Base-by-base conservation (phyloP, 257 asterid genomes). In the Asclepias syriaca region DNA sequence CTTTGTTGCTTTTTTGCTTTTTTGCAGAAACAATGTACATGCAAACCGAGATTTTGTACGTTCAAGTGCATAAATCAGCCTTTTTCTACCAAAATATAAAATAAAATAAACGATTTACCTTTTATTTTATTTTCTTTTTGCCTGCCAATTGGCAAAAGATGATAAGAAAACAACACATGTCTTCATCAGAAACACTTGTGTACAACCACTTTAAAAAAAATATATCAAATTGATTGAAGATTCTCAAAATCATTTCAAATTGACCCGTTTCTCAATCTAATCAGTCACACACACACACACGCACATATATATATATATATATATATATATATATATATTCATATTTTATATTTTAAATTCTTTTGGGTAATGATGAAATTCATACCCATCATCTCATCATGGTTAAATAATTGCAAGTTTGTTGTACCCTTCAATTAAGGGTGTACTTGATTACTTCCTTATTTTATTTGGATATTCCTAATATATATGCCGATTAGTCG, bases 1-100 rank as follows among this genome's bases (percentile, higher is more conserved):
- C 3, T 29, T 29, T 29, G 3, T 29, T 40, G 45, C 45, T 40
- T 5, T 40, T 40, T 29, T 40, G 45, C 45, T 40, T 5, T 40
- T 40, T 6, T 1, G 48, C 48, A 61, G 46, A 32, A 61, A 61
- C 22, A 32, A 14, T 61, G 46, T 14, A 32, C 66, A 32, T 32
- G 66, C 66, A 61, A 61, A 5, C 0, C 45, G 2, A 61, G 66
- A 32, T 29, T 53, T 60, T 61, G 66, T 61, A 61, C 46, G 46
- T 32, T 61, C 21, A 61, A 61, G 66, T 61, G 66, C 45, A 61
- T 43, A 13, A 29, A 29, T 60, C 66, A 61, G 32, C 66, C 34
- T 60, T 60, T 60, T 45, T 24, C 32, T 22, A 27, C 66, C 66
- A 27, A 60, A 49, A 49, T 10, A 43, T 43, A 1, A 43, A 8